Conservation (phyloP, 805 yeast species). For the Cyberlindnera subsufficiens region DNA sequence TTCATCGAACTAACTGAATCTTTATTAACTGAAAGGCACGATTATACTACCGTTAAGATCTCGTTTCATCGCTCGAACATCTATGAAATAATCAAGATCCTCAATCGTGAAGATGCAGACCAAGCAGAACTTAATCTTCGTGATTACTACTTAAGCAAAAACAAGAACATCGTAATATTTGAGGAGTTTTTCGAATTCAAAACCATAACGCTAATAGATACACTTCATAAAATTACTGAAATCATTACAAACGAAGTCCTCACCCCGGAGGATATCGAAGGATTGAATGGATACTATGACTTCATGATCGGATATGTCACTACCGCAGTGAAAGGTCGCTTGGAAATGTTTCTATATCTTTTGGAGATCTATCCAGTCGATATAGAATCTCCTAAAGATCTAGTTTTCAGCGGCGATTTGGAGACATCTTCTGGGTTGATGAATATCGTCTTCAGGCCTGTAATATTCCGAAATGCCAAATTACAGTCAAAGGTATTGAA, state of each 20-base stretch:
- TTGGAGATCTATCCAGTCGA: constrained; percentile 19
- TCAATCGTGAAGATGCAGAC: constrained; percentile 13
- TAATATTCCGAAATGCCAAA: constrained; percentile 6
- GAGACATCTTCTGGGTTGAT: constrained; percentile 3
- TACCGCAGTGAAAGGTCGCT: constrained; percentile 5
- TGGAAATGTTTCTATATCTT: constrained; percentile 17
- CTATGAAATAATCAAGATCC: constrained; percentile 26
- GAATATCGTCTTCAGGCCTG: constrained; percentile 15
- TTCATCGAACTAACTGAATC: constrained; percentile 13
- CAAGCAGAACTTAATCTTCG: constrained; percentile 20
- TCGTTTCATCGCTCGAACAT: constrained; percentile 27
- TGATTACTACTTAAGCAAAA: constrained; percentile 26
- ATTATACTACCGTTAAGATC: constrained; percentile 21
- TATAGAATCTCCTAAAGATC: constrained; percentile 3
- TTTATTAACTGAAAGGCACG: constrained; percentile 20
- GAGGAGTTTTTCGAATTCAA: constrained; percentile 28
- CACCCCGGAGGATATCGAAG: background rate
- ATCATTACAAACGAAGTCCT: background rate
- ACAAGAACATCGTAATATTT: constrained; percentile 27
- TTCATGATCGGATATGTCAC: constrained; percentile 4
- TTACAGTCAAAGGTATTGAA: constrained; percentile 9
- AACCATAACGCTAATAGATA: constrained; percentile 18
- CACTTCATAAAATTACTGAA: constrained; percentile 11
- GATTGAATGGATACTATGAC: constrained; percentile 2
- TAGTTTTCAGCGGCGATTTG: constrained; percentile 10